Evolutionary conservation across 1,284 basidiomycete genomes (phyloP).

Genomic region (Puccinia horiana): DNA sequence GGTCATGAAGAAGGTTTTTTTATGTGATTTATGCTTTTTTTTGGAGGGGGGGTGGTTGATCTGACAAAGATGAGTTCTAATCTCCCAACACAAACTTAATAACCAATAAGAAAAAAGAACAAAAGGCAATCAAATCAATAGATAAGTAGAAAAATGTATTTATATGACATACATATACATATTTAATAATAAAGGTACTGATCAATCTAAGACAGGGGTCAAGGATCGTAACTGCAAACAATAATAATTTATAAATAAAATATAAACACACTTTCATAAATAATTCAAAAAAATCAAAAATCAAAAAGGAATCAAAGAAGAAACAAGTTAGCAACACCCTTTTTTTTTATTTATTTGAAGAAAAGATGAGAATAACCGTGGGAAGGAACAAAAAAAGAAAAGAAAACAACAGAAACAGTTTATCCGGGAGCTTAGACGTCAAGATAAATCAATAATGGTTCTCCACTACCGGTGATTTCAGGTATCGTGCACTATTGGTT

Average conservation of each 20-base stretch:
- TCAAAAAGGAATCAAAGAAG: background rate
- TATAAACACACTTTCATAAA: slow-evolving; percentile 2
- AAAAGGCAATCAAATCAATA: background rate
- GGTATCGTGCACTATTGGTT: slow-evolving; percentile 69
- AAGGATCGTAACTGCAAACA: background rate
- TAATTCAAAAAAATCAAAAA: background rate
- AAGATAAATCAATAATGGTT: slow-evolving; percentile 86
- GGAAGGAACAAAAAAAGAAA: slow-evolving; percentile 2
- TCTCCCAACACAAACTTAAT: too few relatives aligned
- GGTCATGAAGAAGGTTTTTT: too few relatives aligned
- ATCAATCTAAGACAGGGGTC: background rate
- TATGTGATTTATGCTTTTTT: too few relatives aligned
- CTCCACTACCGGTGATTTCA: slow-evolving; percentile 90
- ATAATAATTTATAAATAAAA: slow-evolving; percentile 7
- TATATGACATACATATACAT: slow-evolving; percentile 5
- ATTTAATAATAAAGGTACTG: background rate
- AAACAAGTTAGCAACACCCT: background rate
- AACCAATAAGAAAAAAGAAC: background rate
- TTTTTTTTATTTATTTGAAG: slow-evolving; percentile 26
- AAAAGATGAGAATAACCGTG: background rate
- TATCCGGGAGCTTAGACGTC: slow-evolving; percentile 66
- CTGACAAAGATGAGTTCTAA: background rate
- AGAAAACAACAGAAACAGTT: slow-evolving; percentile 1
- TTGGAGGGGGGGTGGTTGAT: background rate
- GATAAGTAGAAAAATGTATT: background rate